Base-by-base conservation (phyloP, 1,139 yeast species). In the Geotrichum fermentans region DNA sequence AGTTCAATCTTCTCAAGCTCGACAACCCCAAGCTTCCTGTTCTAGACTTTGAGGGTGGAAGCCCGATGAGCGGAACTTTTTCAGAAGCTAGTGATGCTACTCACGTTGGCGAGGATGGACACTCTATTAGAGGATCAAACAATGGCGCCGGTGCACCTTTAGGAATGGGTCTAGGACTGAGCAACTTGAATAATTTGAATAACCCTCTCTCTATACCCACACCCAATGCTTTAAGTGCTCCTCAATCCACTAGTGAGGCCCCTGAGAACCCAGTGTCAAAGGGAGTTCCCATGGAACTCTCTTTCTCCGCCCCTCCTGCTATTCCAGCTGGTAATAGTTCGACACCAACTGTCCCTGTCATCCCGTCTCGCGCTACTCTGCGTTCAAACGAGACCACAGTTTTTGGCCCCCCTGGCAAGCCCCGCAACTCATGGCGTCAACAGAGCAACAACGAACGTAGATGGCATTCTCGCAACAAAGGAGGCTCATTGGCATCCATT, bases 401-500 rank as follows among this genome's bases (percentile, higher is more conserved):
- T 14, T 20, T 22, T 14, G 13, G 41, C 16, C 51, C 50, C 11
- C 53, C 52, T 24, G 64, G 53, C 11, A 57, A 54, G 45, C 68
- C 72, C 7, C 60, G 70, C 55, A 79, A 79, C 64, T 87, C 96
- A 5, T 88, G 97, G 97, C 74, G 96, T 64, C 74, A 73, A 53
- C 74, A 77, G 0, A 60, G 67, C 47, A 67, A 66, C 21, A 64
- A 30, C 17, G 34, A 30, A 13, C 61, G 60, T 26, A 56, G 67
- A 49, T 69, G 75, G 69, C 73, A 73, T 53, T 73, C 74, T 42
- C 75, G 84, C 58, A 79, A 78, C 45, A 84, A 95, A 21, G 73
- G 79, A 52, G 79, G 77, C 30, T 85, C 96, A 0, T 62, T 85
- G 55, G 90, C 92, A 32, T 89, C 96, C 0, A 92, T 89, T 28